Evolutionary conservation across 257 asterid species (phyloP).

Genomic region (Linderniella brevidens): DNA sequence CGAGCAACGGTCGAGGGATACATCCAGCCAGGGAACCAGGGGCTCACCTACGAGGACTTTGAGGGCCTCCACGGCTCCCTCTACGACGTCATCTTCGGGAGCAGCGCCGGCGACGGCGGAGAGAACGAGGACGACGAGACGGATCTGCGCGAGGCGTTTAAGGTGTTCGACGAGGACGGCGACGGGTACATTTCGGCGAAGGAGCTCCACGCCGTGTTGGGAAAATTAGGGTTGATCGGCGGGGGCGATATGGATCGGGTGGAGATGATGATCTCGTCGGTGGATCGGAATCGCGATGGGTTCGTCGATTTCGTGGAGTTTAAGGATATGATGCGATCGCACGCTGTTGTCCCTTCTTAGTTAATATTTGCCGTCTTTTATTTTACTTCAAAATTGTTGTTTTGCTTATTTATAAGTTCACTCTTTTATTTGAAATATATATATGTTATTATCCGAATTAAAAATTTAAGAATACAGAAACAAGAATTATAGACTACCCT

Average conservation of each 20-base stretch:
- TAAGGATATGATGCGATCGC: conserved; percentile 65
- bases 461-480: no score
- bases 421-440: no score
- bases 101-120: neutral
- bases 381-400: no score
- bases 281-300: conserved; percentile 52
- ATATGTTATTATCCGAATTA: no score
- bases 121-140: conserved; percentile 25
- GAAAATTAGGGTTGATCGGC: conserved; percentile 47
- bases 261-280: conserved; percentile 58
- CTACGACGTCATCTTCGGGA: conserved; percentile 15
- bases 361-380: no score
- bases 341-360: conserved; percentile 12
- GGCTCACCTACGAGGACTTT: conserved; percentile 43
- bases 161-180: conserved; percentile 68
- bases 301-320: conserved; percentile 61
- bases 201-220: conserved; percentile 25
- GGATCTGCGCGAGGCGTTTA: conserved; percentile 61
- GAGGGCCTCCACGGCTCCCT: conserved; percentile 43
- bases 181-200: conserved; percentile 42
- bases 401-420: no score
- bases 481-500: no score
- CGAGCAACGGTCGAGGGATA: conserved; percentile 25
- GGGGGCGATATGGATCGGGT: conserved; percentile 39
- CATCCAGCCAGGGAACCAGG: conserved; percentile 27